Evolutionary conservation across 768 basidiomycete genomes (phyloP), one percentile per base, ranked within the genome.

Genomic region (Tricholoma furcatifolium): DNA sequence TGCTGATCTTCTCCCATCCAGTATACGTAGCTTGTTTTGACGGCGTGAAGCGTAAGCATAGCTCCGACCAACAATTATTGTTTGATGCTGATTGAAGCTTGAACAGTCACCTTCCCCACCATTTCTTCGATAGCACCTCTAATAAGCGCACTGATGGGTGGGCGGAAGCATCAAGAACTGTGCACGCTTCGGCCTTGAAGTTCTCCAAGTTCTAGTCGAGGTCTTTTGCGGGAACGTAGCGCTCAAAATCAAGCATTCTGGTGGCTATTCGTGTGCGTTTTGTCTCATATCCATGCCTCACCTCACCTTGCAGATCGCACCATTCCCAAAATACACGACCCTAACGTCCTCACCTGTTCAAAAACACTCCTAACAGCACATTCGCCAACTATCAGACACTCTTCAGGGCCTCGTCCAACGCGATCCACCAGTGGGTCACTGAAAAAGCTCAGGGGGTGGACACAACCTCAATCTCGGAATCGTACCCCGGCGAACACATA

Each of bases 11-110:
- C n/a, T n/a, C n/a, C n/a, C n/a, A n/a, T n/a, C n/a, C n/a, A n/a
- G n/a, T n/a, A n/a, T n/a, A n/a, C n/a, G n/a, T n/a, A n/a, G 78
- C 78, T n/a, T 81, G 81, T 2, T 82, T 81, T 58, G 81, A 83
- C 57, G 80, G 80, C 4, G 74, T 81, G 20, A 79, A 82, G 65
- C 51, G 76, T 76, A 60, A 48, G 71, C 39, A 56, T 2, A 17
- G 9, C 50, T 31, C 21, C 31, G 24, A 18, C 21, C 3, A 15
- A n/a, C 2, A 34, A 15, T 3, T 43, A 18, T 24, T 53, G 30
- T 39, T 36, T 15, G 6, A n/a, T n/a, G 12, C 15, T n/a, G 36
- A 7, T 50, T 12, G 18, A n/a, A n/a, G 18, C 8, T 44, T n/a
- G n/a, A n/a, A 1, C 34, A 78, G 65, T 83, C 77, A 76, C 52